Percentiles rank a stretch among this genome's conserved stretches.
Evolutionary conservation across 2,329 filamentous ascomycete species (phyloP).

Genomic region (Davidsoniella neocaledoniae): DNA sequence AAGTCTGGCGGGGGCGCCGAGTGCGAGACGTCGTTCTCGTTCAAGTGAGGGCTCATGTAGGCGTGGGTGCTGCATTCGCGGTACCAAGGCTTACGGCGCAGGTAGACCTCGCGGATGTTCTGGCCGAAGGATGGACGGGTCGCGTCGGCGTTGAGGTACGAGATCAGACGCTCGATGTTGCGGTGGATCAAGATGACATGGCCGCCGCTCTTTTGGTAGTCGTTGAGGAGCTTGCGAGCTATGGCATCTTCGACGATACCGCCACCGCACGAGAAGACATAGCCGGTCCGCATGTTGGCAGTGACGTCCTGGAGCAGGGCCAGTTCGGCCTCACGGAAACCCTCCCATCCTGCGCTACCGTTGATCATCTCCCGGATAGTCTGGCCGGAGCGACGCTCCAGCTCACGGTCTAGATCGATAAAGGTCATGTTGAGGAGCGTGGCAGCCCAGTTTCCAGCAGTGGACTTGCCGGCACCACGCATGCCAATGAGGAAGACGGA

Average conservation of each 20-base stretch:
- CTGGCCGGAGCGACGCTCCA: constrained; percentile 57
- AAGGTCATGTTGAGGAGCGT: constrained; percentile 59
- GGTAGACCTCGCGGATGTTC: constrained; percentile 81
- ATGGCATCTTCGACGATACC: constrained; percentile 77
- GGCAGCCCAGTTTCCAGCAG: constrained; percentile 72
- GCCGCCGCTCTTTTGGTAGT: constrained; percentile 60
- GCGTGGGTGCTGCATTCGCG: constrained; percentile 85
- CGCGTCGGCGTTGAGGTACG: constrained; percentile 78
- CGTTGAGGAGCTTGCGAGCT: constrained; percentile 56
- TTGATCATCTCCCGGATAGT: constrained; percentile 78
- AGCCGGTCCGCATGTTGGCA: constrained; percentile 53
- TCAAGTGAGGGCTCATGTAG: constrained; percentile 56
- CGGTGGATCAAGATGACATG: constrained; percentile 77
- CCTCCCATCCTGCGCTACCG: constrained; percentile 59
- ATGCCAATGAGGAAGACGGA: constrained; percentile 94
- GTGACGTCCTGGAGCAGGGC: constrained; percentile 57
- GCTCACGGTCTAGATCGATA: constrained; percentile 72
- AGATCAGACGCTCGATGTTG: constrained; percentile 72
- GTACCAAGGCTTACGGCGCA: constrained; percentile 78
- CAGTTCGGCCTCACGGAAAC: constrained; percentile 67
- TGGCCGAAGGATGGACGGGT: constrained; percentile 83
- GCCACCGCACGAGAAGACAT: constrained; percentile 87
- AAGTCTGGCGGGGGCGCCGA: constrained; percentile 11
- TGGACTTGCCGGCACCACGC: constrained; percentile 94
- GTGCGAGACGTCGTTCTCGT: constrained; percentile 7